phyloP scores from a whole-genome alignment of 2,329 filamentous ascomycete species.

The Thielaviopsis ethacetica region DNA sequence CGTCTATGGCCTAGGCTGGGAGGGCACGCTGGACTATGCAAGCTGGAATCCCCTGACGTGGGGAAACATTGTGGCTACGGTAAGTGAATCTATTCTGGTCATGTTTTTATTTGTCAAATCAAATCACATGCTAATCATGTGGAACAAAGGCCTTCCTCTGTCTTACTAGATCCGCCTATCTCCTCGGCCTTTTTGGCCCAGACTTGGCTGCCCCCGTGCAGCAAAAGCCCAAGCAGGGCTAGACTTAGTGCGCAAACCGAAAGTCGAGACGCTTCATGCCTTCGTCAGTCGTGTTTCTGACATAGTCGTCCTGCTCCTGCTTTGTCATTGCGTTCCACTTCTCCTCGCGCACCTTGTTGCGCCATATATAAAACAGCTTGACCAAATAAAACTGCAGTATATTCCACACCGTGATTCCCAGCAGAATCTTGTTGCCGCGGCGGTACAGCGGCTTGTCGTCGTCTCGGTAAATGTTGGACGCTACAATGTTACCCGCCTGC shows the following conservation, averaged over 20 bases:
- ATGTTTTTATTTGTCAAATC: not conserved
- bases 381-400: conserved; percentile 28
- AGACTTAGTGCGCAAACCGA: conserved; percentile 29
- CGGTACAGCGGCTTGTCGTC: conserved; percentile 37
- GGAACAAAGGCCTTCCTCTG: conserved; percentile 33
- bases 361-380: conserved; percentile 31
- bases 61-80: conserved; percentile 54
- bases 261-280: conserved; percentile 40
- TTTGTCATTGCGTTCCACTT: conserved; percentile 27
- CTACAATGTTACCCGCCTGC: conserved; percentile 27
- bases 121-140: not conserved
- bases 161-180: conserved; percentile 37
- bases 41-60: conserved; percentile 56
- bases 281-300: conserved; percentile 32
- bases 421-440: conserved; percentile 31
- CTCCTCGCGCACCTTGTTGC: conserved; percentile 27
- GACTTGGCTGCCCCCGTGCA: conserved; percentile 10
- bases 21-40: conserved; percentile 32
- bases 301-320: conserved; percentile 31
- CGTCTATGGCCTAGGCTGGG: conserved; percentile 38
- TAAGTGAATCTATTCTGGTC: conserved; percentile 20
- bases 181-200: conserved; percentile 42
- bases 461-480: conserved; percentile 35
- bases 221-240: not conserved
- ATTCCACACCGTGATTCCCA: conserved; percentile 31